phyloP scores from a whole-genome alignment of 2,329 filamentous ascomycete species.

The Aaosphaeria pasadenensis region DNA sequence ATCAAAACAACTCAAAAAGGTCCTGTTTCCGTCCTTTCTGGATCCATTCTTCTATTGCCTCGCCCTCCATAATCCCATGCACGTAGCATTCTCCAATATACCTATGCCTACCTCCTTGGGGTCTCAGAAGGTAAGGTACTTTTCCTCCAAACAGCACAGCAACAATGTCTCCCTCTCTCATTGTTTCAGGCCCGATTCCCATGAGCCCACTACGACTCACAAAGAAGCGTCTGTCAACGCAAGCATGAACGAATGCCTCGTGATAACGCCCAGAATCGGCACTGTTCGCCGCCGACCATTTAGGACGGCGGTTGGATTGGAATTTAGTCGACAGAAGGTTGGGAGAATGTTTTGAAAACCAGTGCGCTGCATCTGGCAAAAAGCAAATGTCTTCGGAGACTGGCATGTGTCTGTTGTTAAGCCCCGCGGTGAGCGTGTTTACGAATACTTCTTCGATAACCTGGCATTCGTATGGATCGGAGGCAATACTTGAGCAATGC shows the following conservation, averaged over 20 bases:
- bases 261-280: background rate
- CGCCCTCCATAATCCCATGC: slow-evolving; percentile 3
- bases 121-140: slow-evolving; percentile 11
- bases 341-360: background rate
- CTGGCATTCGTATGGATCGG: background rate
- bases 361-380: background rate
- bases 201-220: slow-evolving; percentile 6
- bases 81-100: slow-evolving; percentile 9
- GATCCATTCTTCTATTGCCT: background rate
- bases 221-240: slow-evolving; percentile 1
- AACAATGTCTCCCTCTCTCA: slow-evolving; percentile 8
- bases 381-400: no score
- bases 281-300: background rate
- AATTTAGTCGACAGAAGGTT: background rate
- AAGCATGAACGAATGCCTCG: background rate
- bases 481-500: background rate
- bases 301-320: background rate
- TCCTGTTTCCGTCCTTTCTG: background rate
- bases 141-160: slow-evolving; percentile 15
- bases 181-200: slow-evolving; percentile 8
- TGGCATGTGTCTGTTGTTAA: no score
- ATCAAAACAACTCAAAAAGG: slow-evolving; percentile 1
- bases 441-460: no score
- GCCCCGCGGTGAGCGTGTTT: no score
- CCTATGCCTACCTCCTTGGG: background rate